These are phyloP conservation scores for Claviceps monticola DNA, from an alignment of 2,329 filamentous ascomycete genomes.

Conservation along the genomic window DNA sequence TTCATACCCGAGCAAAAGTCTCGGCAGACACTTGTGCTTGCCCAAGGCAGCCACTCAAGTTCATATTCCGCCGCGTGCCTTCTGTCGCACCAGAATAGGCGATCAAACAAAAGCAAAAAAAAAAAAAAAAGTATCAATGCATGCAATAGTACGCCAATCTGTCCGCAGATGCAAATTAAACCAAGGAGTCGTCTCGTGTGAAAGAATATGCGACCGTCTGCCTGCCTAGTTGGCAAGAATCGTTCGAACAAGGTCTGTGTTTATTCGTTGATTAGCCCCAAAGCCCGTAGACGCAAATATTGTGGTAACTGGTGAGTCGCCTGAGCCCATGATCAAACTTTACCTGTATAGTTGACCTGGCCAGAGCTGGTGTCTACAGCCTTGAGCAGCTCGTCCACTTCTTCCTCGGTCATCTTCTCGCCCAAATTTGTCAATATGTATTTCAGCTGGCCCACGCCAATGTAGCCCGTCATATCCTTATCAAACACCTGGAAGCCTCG, in stretches of 20 bases:
- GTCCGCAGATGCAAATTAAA: slow-evolving; percentile 3
- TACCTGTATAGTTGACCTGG: slow-evolving; percentile 95
- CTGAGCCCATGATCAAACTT: slow-evolving; percentile 15
- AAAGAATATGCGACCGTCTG: not conserved
- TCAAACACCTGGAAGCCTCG: slow-evolving; percentile 98
- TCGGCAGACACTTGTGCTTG: not conserved
- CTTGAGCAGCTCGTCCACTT: slow-evolving; percentile 98
- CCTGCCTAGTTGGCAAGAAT: slow-evolving; percentile 63
- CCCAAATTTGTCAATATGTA: slow-evolving; percentile 96
- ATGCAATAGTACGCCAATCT: slow-evolving; percentile 5
- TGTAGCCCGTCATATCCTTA: slow-evolving; percentile 97
- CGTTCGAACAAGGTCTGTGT: slow-evolving; percentile 67
- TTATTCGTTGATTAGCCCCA: slow-evolving; percentile 3
- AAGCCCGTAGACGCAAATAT: not conserved
- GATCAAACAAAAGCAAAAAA: not conserved
- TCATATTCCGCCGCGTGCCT: not conserved
- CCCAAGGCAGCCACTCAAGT: not conserved
- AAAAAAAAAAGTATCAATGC: slow-evolving; percentile 9
- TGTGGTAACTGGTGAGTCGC: not conserved
- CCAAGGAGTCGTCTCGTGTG: slow-evolving; percentile 7
- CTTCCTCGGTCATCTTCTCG: slow-evolving; percentile 98
- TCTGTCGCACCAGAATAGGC: not conserved
- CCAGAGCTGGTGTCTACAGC: slow-evolving; percentile 90
- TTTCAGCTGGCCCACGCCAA: slow-evolving; percentile 92
- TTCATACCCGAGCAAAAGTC: slow-evolving; percentile 3